phyloP scores from a whole-genome alignment of 345 rosid species.

The Xanthoceras sorbifolium region DNA sequence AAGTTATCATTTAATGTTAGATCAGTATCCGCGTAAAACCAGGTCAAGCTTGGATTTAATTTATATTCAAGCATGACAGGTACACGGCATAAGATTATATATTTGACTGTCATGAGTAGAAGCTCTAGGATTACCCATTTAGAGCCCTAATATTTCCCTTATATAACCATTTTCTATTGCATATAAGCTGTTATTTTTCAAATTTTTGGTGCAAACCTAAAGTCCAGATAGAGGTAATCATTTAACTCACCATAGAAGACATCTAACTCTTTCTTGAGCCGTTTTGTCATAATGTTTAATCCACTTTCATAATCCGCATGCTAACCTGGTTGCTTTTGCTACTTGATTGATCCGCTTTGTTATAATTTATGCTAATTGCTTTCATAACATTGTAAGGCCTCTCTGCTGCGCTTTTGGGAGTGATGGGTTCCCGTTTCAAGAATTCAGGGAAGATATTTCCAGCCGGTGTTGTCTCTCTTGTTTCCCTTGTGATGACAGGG shows the following conservation, averaged over 20 bases:
- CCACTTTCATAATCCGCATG: not conserved
- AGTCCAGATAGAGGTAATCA: not conserved
- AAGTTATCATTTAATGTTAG: no score
- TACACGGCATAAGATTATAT: not conserved
- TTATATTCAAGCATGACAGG: not conserved
- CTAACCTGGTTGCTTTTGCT: conserved; percentile 4
- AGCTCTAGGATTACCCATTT: not conserved
- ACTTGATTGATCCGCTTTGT: not conserved
- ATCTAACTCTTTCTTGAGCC: not conserved
- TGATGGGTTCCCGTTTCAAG: conserved; percentile 85
- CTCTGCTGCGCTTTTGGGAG: conserved; percentile 65
- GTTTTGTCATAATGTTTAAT: not conserved
- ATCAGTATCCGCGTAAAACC: not conserved
- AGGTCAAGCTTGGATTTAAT: not conserved
- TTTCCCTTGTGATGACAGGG: conserved; percentile 80
- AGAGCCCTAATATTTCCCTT: not conserved
- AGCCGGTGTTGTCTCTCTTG: conserved; percentile 79
- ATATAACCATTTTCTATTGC: not conserved
- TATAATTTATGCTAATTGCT: conserved; percentile 3
- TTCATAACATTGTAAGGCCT: conserved; percentile 46
- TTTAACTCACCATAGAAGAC: not conserved
- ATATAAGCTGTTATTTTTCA: not conserved
- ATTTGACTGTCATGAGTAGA: not conserved
- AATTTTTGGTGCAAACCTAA: not conserved
- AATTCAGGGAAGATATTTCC: conserved; percentile 79